Evolutionary conservation across 2,329 filamentous ascomycete species (phyloP), one percentile per base, ranked within the genome.

Genomic region (Xylaria arbuscula): DNA sequence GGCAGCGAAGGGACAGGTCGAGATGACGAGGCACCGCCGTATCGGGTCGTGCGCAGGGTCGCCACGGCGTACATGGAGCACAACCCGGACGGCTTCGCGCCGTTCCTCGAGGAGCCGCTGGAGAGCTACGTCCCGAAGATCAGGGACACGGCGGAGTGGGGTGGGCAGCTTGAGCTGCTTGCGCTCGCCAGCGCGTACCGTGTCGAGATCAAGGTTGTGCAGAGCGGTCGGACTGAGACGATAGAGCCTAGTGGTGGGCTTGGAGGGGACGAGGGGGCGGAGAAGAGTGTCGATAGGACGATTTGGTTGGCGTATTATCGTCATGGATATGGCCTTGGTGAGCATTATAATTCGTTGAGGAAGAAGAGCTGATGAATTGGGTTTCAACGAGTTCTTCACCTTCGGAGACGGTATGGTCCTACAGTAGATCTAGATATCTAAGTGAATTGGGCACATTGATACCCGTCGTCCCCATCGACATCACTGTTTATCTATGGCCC

Each of bases 271-370:
- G 80, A 80, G 19, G 76, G 78, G n/a, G 76, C 83, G 36, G 9
- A 3, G 54, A 42, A 4, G 8, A 19, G 34, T 28, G 67, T 45
- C 7, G 50, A 62, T 4, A 87, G 87, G 74, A 88, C 88, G 72
- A 86, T 97, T 59, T 98, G 96, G 95, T 80, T 99, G 80, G 95
- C 94, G 42, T 99, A 98, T 80, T 98, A 98, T 81, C 87, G 92
- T 75, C 94, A 98, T 82, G 93, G 93, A 57, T 98, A 97, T 80
- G 95, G 95, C 1, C 83, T 99, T 58, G 96, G 96, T 13, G 96
- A 98, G 83, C 96, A 99, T 82, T 99, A 99, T 81, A 99, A 99
- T 79, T 97, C 94, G 62, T 81, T 99, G 78, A 81, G 88, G 73
- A 87, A 84, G 76, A 68, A 67, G 65, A 40, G 62, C 2, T 66